Conservation (phyloP, 164 flowering plant species). For the Cinnamomum micranthum region DNA sequence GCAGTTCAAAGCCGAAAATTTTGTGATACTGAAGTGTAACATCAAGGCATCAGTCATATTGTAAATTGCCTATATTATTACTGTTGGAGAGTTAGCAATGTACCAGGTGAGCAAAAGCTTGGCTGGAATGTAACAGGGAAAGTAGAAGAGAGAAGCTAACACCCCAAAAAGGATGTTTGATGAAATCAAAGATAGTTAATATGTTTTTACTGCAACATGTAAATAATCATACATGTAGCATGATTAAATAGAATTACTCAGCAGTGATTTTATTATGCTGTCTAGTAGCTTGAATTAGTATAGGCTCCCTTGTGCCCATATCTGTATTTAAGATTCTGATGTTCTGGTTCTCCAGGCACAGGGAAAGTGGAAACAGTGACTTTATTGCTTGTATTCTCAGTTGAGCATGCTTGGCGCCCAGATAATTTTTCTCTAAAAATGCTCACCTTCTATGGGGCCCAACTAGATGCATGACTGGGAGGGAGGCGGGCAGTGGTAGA, state of each 20-base stretch:
- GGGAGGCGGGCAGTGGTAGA: too few relatives aligned
- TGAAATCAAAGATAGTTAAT: slow-evolving; percentile 11
- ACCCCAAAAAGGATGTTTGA: not conserved
- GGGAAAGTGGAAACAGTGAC: slow-evolving; percentile 1
- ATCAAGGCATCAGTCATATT: slow-evolving; percentile 3
- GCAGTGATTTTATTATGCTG: not conserved
- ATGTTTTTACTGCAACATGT: slow-evolving; percentile 19
- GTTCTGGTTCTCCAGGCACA: not conserved
- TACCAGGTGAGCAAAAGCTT: slow-evolving; percentile 40
- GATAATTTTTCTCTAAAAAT: too few relatives aligned
- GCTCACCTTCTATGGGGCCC: not conserved
- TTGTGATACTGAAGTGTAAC: slow-evolving; percentile 46
- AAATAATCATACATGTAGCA: slow-evolving; percentile 26
- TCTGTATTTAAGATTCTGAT: not conserved
- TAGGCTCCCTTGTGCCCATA: not conserved
- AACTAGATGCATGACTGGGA: too few relatives aligned
- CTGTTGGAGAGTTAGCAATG: not conserved
- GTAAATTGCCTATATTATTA: slow-evolving; percentile 1
- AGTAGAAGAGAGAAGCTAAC: slow-evolving; percentile 35
- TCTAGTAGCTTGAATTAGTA: not conserved
- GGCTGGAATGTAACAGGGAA: slow-evolving; percentile 3
- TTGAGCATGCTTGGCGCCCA: not conserved
- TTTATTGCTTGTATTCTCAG: not conserved
- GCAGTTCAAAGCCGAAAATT: slow-evolving; percentile 88
- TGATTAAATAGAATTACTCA: slow-evolving; percentile 33